Evolutionary conservation across 2,329 filamentous ascomycete species (phyloP), one percentile per base, ranked within the genome.

Genomic region (Arthrobotrys sphaeroides): DNA sequence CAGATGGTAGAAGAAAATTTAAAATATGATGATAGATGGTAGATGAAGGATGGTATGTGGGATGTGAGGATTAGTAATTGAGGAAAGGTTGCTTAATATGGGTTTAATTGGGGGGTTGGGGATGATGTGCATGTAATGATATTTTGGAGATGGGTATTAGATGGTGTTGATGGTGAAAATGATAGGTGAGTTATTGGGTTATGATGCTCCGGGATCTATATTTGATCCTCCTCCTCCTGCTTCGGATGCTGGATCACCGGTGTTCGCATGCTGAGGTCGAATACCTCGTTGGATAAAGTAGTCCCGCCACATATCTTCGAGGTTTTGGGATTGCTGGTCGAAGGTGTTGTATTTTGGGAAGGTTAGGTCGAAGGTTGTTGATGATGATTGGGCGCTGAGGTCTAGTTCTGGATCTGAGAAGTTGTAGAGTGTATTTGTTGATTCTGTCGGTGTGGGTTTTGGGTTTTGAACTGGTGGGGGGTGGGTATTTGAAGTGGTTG

Each of bases 241-340:
- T n/a, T n/a, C n/a, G n/a, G n/a, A n/a, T 2, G 28, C 5, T 7
- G 16, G 3, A 9, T 55, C 16, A 7, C 51, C 51, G 3, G 51
- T 55, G 24, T 55, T 55, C 18, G 51, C 51, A 3, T 31, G 18
- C 5, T 38, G 28, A 24, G 18, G 5, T 4, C n/a, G 51, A 13
- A 55, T 3, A 9, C 51, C 51, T n/a, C 12, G 36, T 5, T 55
- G 12, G 22, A n/a, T 22, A 12, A 43, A 45, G 22, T 31, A 60
- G 3, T 45, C 36, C 38, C 22, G 26, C 61, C 61, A 66, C 16
- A 66, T 22, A 1, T 66, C 42, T 1, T 66, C 20, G 3, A 66
- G 7, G 7, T 31, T 55, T n/a, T 18, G 18, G n/a, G 4, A n/a
- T 42, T 10, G 45, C n/a, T n/a, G 22, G 3, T 33, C 33, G 5